phyloP scores from a whole-genome alignment of 2,329 filamentous ascomycete genomes.

The Achaetomium macrosporum region DNA sequence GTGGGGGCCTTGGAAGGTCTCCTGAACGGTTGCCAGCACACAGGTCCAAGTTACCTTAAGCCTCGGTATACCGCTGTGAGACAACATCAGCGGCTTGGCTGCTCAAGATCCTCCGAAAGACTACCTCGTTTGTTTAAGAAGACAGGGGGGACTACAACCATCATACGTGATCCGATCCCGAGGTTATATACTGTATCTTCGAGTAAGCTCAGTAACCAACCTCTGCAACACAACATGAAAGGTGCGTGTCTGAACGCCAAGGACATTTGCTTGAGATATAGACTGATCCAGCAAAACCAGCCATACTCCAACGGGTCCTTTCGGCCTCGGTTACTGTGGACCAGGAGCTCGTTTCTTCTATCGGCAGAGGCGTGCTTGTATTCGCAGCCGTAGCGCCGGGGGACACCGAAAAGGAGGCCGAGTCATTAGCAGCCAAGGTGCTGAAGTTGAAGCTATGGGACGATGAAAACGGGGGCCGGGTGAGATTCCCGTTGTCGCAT shows the following conservation, averaged over 20 bases:
- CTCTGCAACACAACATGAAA: conserved; percentile 9
- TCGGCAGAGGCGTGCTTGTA: conserved; percentile 83
- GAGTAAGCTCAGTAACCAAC: too few relatives aligned
- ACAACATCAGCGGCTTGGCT: too few relatives aligned
- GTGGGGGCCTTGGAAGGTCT: too few relatives aligned
- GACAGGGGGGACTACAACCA: too few relatives aligned
- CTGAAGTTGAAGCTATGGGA: conserved; percentile 91
- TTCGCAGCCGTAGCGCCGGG: conserved; percentile 87
- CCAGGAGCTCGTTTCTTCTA: conserved; percentile 80
- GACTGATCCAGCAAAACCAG: conserved; percentile 42
- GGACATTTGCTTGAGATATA: not conserved
- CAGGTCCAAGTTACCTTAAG: too few relatives aligned
- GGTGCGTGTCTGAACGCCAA: not conserved
- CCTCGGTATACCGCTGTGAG: too few relatives aligned
- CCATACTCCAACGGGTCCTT: conserved; percentile 86
- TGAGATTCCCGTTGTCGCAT: conserved; percentile 34
- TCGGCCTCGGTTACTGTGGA: conserved; percentile 96
- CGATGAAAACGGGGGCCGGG: conserved; percentile 64
- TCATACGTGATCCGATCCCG: too few relatives aligned
- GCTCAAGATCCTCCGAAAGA: too few relatives aligned
- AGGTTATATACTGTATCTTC: too few relatives aligned
- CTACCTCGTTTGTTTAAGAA: too few relatives aligned
- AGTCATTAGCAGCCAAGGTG: conserved; percentile 76
- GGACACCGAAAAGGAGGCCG: conserved; percentile 83
- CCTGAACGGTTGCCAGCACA: too few relatives aligned